These are phyloP conservation scores for Clavulina sp. DNA, from an alignment of 768 basidiomycete genomes.

Conservation along the genomic window DNA sequence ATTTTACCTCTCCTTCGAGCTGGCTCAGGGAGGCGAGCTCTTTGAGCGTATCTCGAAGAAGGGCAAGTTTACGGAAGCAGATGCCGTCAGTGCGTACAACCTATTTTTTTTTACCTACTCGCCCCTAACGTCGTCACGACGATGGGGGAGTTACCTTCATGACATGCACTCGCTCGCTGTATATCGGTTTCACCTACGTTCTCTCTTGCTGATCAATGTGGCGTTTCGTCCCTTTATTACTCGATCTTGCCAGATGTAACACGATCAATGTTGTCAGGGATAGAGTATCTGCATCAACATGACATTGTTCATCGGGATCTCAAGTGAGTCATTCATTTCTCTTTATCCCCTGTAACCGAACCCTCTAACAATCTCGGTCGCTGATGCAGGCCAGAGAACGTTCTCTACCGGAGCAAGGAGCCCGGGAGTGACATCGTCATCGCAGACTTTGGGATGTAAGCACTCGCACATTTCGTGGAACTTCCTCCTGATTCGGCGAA, in stretches of 20 bases:
- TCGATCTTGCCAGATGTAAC: not conserved
- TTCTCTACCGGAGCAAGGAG: conserved; percentile 70
- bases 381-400: conserved; percentile 73
- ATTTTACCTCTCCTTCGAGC: conserved; percentile 90
- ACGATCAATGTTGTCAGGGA: conserved; percentile 70
- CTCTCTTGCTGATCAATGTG: not conserved
- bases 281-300: conserved; percentile 77
- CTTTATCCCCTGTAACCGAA: not conserved
- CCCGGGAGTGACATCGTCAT: conserved; percentile 77
- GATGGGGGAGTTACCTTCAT: not conserved
- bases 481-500: not conserved
- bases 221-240: not conserved
- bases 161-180: no score
- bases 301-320: conserved; percentile 94
- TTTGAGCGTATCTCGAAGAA: conserved; percentile 66
- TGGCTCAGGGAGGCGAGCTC: conserved; percentile 85
- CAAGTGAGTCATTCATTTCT: conserved; percentile 43
- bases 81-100: conserved; percentile 69
- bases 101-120: conserved; percentile 18
- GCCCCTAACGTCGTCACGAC: not conserved
- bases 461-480: no score
- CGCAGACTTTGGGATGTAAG: conserved; percentile 92
- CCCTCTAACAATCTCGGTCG: not conserved
- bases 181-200: no score
- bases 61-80: conserved; percentile 87